Evolutionary conservation across 257 asterid genomes (phyloP).

Genomic region (Rhazya stricta): DNA sequence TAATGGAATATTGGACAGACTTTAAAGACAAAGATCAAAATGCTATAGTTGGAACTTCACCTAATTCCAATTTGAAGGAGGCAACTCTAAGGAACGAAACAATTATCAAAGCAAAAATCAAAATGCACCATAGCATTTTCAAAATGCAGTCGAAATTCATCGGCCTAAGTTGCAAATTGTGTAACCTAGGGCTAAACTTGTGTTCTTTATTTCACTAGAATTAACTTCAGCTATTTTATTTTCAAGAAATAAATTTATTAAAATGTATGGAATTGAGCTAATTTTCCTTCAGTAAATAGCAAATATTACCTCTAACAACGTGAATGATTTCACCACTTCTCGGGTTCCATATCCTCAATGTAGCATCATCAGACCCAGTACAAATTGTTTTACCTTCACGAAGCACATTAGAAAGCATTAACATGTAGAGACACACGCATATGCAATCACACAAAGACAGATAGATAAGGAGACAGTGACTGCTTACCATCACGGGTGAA

Average conservation of each 20-base stretch:
- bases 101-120: too few relatives aligned
- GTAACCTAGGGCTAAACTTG: background rate
- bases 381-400: conserved; percentile 66
- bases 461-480: conserved; percentile 7
- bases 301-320: conserved; percentile 57
- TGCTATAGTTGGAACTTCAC: too few relatives aligned
- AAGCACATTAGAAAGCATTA: conserved; percentile 1
- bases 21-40: background rate
- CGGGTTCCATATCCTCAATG: conserved; percentile 89
- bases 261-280: background rate
- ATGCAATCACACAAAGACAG: too few relatives aligned
- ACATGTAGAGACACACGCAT: too few relatives aligned
- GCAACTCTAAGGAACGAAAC: background rate
- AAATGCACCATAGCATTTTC: too few relatives aligned
- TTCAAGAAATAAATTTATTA: background rate
- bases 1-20: background rate
- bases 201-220: background rate
- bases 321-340: conserved; percentile 55
- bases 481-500: conserved; percentile 88
- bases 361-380: conserved; percentile 88
- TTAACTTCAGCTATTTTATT: background rate
- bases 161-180: background rate
- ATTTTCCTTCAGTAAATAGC: background rate
- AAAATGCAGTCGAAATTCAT: too few relatives aligned
- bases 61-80: background rate